Conservation (phyloP, 2,329 filamentous ascomycete genomes). For the Fusarium staphyleae region DNA sequence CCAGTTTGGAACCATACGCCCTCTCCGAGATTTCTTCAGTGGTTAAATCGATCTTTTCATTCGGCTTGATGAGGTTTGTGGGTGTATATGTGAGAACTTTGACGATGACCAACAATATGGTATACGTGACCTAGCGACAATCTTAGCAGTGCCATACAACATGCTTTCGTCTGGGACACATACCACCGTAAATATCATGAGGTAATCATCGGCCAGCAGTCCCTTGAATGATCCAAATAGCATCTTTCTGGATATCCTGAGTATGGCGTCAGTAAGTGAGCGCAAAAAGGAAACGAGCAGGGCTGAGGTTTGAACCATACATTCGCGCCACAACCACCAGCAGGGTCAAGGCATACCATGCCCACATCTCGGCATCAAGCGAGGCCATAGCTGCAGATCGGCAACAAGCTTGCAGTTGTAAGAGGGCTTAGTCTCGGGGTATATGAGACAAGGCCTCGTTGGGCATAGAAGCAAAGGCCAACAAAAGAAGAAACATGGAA, state of each 20-base stretch:
- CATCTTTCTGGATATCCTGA: constrained; percentile 48
- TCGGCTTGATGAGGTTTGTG: constrained; percentile 63
- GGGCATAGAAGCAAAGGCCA: constrained; percentile 3
- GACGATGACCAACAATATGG: constrained; percentile 32
- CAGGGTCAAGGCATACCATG: constrained; percentile 51
- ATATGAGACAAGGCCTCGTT: too few species aligned
- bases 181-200: constrained; percentile 61
- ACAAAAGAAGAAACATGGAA: not conserved
- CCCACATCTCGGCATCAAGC: constrained; percentile 50
- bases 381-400: constrained; percentile 30
- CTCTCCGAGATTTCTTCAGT: constrained; percentile 52
- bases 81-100: constrained; percentile 48
- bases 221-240: constrained; percentile 53
- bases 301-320: constrained; percentile 32
- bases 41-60: constrained; percentile 55
- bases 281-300: not conserved
- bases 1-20: constrained; percentile 63
- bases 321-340: constrained; percentile 49
- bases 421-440: not conserved
- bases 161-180: constrained; percentile 27
- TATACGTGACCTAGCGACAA: constrained; percentile 23
- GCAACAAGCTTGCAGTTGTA: not conserved
- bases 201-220: constrained; percentile 60
- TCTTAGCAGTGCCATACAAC: not conserved
- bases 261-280: constrained; percentile 1